Conservation (phyloP, 257 asterid species). For the Craterostigma plantagineum region DNA sequence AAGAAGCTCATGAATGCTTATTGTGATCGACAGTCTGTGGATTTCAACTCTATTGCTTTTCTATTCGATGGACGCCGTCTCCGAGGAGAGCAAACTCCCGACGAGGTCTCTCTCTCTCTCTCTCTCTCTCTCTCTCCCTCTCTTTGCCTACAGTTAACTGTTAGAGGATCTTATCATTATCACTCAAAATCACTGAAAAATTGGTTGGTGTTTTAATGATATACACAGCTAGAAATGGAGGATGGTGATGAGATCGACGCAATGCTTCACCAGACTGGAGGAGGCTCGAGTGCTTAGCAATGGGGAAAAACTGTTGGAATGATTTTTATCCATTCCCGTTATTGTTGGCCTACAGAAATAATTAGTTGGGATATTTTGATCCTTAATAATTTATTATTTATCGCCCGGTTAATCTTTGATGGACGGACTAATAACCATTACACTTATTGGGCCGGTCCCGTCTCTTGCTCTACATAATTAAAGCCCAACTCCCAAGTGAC, state of each 20-base stretch:
- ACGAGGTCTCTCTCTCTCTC: slow-evolving; percentile 16
- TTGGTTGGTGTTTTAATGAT: background rate
- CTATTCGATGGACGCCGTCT: slow-evolving; percentile 40
- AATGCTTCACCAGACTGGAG: slow-evolving; percentile 36
- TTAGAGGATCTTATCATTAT: background rate
- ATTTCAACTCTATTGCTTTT: slow-evolving; percentile 33
- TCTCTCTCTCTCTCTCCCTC: background rate
- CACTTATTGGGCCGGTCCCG: no score
- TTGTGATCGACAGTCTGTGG: slow-evolving; percentile 43
- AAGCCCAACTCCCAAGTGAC: no score
- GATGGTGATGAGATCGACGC: slow-evolving; percentile 34
- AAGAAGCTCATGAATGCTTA: slow-evolving; percentile 61
- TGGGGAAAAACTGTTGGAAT: no score
- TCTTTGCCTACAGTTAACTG: no score
- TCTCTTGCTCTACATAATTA: no score
- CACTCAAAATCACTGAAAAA: background rate
- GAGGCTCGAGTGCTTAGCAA: slow-evolving; percentile 3
- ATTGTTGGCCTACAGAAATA: no score
- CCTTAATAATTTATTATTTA: no score
- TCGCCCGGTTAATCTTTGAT: no score
- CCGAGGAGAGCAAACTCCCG: slow-evolving; percentile 30
- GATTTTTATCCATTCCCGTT: no score
- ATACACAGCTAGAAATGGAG: slow-evolving; percentile 23
- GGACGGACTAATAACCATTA: no score
- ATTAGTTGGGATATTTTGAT: no score